Evolutionary conservation across 129 eudicot species (phyloP).

Genomic region (Sambucus nigra): DNA sequence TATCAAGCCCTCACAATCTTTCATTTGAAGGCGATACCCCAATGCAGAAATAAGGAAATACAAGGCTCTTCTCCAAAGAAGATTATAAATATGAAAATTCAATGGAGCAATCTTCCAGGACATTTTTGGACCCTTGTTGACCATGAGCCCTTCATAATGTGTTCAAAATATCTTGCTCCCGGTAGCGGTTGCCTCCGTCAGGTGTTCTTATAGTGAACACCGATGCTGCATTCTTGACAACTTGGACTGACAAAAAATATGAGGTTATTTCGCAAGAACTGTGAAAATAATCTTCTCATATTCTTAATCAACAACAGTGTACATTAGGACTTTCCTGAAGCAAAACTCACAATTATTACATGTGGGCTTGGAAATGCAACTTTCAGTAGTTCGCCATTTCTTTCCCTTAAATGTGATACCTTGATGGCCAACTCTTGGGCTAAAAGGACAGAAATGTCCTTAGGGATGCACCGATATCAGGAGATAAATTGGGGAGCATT

Average conservation of each 20-base stretch:
- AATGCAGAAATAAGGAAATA: too few relatives aligned
- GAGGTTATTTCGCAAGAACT: background rate
- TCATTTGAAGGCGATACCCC: too few relatives aligned
- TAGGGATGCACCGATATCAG: background rate
- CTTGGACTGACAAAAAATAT: too few relatives aligned
- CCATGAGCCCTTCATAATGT: background rate
- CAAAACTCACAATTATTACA: background rate
- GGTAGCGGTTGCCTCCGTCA: too few relatives aligned
- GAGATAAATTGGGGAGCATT: background rate
- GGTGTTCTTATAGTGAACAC: too few relatives aligned
- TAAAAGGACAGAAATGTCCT: background rate
- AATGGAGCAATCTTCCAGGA: background rate
- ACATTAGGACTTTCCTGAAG: background rate
- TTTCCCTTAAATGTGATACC: background rate
- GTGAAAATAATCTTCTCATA: background rate
- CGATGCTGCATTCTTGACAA: too few relatives aligned
- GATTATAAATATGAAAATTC: too few relatives aligned
- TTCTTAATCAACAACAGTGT: background rate
- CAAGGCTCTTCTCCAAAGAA: too few relatives aligned
- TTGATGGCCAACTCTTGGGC: background rate
- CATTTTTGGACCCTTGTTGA: background rate
- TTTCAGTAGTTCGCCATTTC: background rate
- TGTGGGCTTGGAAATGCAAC: background rate
- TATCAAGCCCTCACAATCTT: background rate
- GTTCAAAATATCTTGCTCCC: background rate